A percentile compares a stretch with the other conserved stretches of the same genome.
These are phyloP conservation scores for Hysterium pulicare DNA, from an alignment of 2,329 filamentous ascomycete species.

Conservation along the genomic window DNA sequence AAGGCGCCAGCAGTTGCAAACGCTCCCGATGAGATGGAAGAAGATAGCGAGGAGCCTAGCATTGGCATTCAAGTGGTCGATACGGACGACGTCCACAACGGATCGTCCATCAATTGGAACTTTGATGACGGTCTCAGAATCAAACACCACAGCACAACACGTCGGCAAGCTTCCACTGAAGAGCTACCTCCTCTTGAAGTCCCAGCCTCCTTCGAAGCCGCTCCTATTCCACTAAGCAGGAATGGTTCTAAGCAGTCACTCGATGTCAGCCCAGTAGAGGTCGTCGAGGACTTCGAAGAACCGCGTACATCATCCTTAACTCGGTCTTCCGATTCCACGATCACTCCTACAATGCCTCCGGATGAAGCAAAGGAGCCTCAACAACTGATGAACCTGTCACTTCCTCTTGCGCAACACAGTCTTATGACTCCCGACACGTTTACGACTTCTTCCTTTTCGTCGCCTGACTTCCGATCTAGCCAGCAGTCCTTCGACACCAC, in stretches of 20 bases:
- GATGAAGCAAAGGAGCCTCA: slow-evolving; percentile 35
- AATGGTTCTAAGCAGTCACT: slow-evolving; percentile 11
- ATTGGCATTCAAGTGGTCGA: slow-evolving; percentile 48
- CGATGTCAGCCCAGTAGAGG: slow-evolving; percentile 37
- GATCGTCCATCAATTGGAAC: slow-evolving; percentile 43
- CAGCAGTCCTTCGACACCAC: slow-evolving; percentile 67
- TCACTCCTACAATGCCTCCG: slow-evolving; percentile 31
- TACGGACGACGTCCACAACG: slow-evolving; percentile 37
- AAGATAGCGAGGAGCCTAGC: slow-evolving; percentile 39
- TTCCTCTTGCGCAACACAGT: slow-evolving; percentile 43
- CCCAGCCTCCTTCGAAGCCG: slow-evolving; percentile 6
- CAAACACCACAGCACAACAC: slow-evolving; percentile 18
- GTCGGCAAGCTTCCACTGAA: slow-evolving; percentile 3
- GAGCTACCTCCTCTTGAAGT: slow-evolving; percentile 20
- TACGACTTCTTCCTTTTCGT: slow-evolving; percentile 57
- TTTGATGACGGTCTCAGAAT: slow-evolving; percentile 40
- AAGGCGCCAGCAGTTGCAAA: slow-evolving; percentile 10
- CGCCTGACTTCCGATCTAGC: slow-evolving; percentile 60
- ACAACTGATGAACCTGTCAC: slow-evolving; percentile 34
- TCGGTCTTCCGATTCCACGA: slow-evolving; percentile 50
- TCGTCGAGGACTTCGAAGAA: slow-evolving; percentile 48
- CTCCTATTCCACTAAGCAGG: slow-evolving; percentile 6
- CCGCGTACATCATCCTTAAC: slow-evolving; percentile 48
- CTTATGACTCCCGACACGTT: slow-evolving; percentile 64
- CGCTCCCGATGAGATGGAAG: slow-evolving; percentile 27